phyloP scores from a whole-genome alignment of 2,329 filamentous ascomycete species.

The Fusarium sp. region DNA sequence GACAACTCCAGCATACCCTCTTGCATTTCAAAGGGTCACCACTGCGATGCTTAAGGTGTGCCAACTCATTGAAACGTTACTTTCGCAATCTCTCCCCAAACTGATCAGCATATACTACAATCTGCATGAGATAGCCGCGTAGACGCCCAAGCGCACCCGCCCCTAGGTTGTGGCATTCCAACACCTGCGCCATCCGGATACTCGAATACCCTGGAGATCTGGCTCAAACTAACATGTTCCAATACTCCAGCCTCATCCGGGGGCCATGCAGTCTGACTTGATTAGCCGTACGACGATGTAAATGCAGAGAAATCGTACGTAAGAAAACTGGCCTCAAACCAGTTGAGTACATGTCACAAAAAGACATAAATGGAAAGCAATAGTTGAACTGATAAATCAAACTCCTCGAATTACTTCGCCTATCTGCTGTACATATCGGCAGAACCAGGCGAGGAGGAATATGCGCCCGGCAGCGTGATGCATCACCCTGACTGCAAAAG shows the following conservation, averaged over 20 bases:
- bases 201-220: conserved; percentile 20
- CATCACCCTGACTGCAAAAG: conserved; percentile 1
- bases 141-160: conserved; percentile 36
- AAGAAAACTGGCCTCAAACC: neutral
- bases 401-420: conserved; percentile 22
- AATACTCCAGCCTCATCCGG: conserved; percentile 3
- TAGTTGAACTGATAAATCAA: neutral
- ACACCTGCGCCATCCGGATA: conserved; percentile 17
- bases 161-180: conserved; percentile 7
- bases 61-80: conserved; percentile 18
- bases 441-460: conserved; percentile 10
- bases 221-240: conserved; percentile 4
- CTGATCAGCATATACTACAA: neutral
- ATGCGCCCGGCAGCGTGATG: conserved; percentile 1
- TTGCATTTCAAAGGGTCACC: neutral
- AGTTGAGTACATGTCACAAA: neutral
- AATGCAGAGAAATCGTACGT: neutral
- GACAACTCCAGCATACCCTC: conserved; percentile 5
- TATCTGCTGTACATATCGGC: neutral
- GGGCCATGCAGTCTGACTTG: conserved; percentile 1
- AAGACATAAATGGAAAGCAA: neutral
- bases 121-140: conserved; percentile 22
- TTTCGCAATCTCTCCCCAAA: no score
- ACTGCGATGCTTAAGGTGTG: neutral
- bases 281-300: neutral